Conservation (phyloP, 1,139 yeast genomes). For the Saccharomycopsis crataegensis region DNA sequence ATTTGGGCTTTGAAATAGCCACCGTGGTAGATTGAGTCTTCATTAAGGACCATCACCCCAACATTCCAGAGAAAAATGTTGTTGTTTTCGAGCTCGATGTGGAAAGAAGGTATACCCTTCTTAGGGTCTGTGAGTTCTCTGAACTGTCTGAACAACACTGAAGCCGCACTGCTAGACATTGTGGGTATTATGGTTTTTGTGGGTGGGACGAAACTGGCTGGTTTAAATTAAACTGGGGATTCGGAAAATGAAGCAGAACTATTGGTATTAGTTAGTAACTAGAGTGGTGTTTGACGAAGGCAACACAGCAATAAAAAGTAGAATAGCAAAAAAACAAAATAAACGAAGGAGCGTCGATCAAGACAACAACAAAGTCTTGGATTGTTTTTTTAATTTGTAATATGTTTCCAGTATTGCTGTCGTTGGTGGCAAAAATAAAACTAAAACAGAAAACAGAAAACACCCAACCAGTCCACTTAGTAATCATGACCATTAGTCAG, state of each 20-base stretch:
- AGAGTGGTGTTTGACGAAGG: not conserved
- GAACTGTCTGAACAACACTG: slow-evolving; percentile 86
- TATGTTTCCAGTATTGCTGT: no score
- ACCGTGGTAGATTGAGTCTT: slow-evolving; percentile 87
- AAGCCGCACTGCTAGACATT: slow-evolving; percentile 37
- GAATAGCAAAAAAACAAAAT: not conserved
- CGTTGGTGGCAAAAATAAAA: no score
- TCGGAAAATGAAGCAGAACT: no score
- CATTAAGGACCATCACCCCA: slow-evolving; percentile 86
- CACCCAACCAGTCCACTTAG: no score
- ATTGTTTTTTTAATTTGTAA: no score
- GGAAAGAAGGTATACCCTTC: slow-evolving; percentile 86
- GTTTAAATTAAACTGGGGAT: no score
- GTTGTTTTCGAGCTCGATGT: slow-evolving; percentile 80
- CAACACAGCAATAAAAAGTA: not conserved
- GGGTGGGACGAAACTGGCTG: no score
- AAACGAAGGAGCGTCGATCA: not conserved
- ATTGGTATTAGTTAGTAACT: not conserved
- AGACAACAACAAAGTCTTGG: not conserved
- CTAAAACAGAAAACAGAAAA: no score
- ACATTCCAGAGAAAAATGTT: slow-evolving; percentile 90
- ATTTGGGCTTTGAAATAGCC: slow-evolving; percentile 95
- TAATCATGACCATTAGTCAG: no score
- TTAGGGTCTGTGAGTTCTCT: slow-evolving; percentile 91
- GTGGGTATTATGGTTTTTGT: no score